Percentiles rank a stretch among this genome's conserved stretches.
phyloP scores from a whole-genome alignment of 768 basidiomycete species.

The Gelatoporia subvermispora region DNA sequence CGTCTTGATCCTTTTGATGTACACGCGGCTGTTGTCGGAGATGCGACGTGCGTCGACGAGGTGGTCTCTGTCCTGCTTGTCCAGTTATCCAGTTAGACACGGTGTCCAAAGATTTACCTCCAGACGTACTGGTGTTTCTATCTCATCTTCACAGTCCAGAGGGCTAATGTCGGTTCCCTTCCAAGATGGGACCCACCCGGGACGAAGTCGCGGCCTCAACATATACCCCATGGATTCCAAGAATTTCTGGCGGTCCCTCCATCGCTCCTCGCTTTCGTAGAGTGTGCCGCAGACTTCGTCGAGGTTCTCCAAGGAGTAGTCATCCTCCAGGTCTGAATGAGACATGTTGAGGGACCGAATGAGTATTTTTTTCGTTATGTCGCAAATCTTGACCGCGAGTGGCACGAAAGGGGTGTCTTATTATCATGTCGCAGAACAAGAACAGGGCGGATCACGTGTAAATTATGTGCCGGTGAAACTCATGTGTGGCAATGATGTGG shows the following conservation, averaged over 20 bases:
- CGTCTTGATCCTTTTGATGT: slow-evolving; percentile 23
- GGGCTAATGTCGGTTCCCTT: background rate
- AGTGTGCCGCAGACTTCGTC: background rate
- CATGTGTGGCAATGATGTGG: too few species aligned
- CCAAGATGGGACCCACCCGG: slow-evolving; percentile 29
- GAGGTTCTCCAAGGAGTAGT: background rate
- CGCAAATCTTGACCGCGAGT: too few species aligned
- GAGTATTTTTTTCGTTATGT: too few species aligned
- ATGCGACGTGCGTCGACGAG: slow-evolving; percentile 28
- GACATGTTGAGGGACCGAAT: too few species aligned
- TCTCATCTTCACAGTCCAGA: slow-evolving; percentile 4
- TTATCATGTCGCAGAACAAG: too few species aligned
- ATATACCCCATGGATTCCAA: slow-evolving; percentile 13
- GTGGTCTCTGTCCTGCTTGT: background rate
- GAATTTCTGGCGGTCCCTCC: slow-evolving; percentile 4
- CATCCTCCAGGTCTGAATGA: too few species aligned
- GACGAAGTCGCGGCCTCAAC: slow-evolving; percentile 22
- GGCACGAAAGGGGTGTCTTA: too few species aligned
- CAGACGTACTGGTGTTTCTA: background rate
- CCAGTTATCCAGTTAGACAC: slow-evolving; percentile 16
- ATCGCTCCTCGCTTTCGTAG: background rate
- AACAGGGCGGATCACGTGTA: too few species aligned
- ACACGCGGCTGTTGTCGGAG: slow-evolving; percentile 22
- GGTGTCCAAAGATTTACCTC: background rate
- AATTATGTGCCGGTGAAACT: too few species aligned